Base-by-base conservation (phyloP, 345 rosid species). In the Mangifera indica region DNA sequence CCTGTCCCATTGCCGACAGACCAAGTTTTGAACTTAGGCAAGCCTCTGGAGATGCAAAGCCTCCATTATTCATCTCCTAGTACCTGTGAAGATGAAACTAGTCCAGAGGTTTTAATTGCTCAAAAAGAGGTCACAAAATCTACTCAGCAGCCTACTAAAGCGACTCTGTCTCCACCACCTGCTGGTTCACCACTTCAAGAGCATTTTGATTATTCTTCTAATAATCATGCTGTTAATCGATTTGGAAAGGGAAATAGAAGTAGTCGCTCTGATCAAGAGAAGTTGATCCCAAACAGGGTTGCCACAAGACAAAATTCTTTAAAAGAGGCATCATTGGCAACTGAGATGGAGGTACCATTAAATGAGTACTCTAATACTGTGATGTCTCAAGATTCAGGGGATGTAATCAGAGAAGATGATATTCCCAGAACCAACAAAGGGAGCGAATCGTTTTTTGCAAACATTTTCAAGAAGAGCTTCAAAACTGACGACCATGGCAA, bases 231-330 rank as follows among this genome's bases (percentile, higher is more conserved):
- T 3, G 89, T 32, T 58, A 82, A 85, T 63, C 80, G 89, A 72
- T 83, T 82, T 56, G 94, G 85, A 71, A 79, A 89, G 78, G 96
- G 93, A 67, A 95, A 83, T 79, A 83, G 77, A 58, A 92, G 99
- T 70, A 85, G 88, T 63, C 92, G 94, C 59, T 84, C 93, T 3
- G 97, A 92, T 64, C 91, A 91, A 11, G 97, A 92, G 83, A 89
- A 76, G 71, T 79, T 77, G 53, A 63, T 74, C 25, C 70, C 87
- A 44, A 83, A 60, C 81, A 92, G 85, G 78, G 74, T 78, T 57
- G 20, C 81, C 58, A 70, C 74, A 24, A 79, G 89, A 60, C 93
- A 89, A 81, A 91, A 91, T 80, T 92, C 97, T 56, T 72, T 85
- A 77, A 84, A 89, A 70, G 97, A 92, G 75, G 76, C 84, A 67